phyloP scores from a whole-genome alignment of 306 rosid species.

The Acacia acuminata region DNA sequence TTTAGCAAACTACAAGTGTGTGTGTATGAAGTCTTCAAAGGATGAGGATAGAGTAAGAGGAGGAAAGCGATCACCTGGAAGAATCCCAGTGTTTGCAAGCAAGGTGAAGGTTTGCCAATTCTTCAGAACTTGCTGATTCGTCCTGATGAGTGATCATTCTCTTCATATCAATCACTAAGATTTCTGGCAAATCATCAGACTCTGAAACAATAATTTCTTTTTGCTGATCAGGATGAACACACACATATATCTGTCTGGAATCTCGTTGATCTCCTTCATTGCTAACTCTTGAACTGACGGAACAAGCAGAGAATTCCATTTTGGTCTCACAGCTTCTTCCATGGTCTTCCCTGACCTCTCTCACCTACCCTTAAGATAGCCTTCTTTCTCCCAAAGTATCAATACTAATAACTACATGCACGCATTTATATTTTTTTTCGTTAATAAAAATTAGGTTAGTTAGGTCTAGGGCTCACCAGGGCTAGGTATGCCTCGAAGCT shows the following conservation, averaged over 20 bases:
- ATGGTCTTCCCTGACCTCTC: not conserved
- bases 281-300: constrained; percentile 44
- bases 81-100: constrained; percentile 42
- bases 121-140: not conserved
- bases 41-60: not conserved
- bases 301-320: constrained; percentile 33
- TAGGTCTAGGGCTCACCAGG: no score
- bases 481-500: no score
- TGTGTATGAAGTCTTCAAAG: not conserved
- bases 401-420: no score
- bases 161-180: constrained; percentile 40
- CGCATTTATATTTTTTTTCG: no score
- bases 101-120: constrained; percentile 31
- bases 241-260: constrained; percentile 38
- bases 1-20: no score
- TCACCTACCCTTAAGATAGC: not conserved
- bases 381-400: not conserved
- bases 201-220: not conserved
- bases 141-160: constrained; percentile 2
- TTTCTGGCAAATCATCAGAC: not conserved
- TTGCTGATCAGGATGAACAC: constrained; percentile 19
- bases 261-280: not conserved
- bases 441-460: no score
- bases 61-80: constrained; percentile 31
- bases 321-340: not conserved